These are phyloP conservation scores for Beauveria sp. DNA, from an alignment of 2,329 filamentous ascomycete species.

Conservation along the genomic window DNA sequence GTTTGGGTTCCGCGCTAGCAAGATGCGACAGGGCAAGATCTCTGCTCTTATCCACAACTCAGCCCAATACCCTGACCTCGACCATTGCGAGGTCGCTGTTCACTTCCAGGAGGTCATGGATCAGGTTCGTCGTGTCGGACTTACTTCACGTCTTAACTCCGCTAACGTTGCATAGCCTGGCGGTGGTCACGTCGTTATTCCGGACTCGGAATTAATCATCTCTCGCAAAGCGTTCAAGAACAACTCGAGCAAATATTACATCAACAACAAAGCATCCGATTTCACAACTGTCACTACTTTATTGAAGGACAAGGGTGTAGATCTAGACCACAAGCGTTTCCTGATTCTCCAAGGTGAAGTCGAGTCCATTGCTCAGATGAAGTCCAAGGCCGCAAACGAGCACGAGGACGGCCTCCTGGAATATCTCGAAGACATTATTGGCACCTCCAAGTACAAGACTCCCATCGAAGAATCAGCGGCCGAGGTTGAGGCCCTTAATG, in stretches of 20 bases:
- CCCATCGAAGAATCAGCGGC: slow-evolving; percentile 90
- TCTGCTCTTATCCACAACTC: slow-evolving; percentile 98
- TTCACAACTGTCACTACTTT: slow-evolving; percentile 88
- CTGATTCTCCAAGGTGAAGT: slow-evolving; percentile 96
- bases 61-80: slow-evolving; percentile 73
- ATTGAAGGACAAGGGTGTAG: slow-evolving; percentile 79
- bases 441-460: slow-evolving; percentile 95
- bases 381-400: slow-evolving; percentile 87
- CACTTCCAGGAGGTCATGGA: slow-evolving; percentile 96
- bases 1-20: slow-evolving; percentile 98
- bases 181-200: slow-evolving; percentile 68
- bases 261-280: slow-evolving; percentile 81
- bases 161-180: slow-evolving; percentile 45
- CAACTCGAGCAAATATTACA: slow-evolving; percentile 97
- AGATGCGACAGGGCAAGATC: slow-evolving; percentile 98
- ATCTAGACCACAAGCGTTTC: slow-evolving; percentile 97
- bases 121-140: slow-evolving; percentile 40
- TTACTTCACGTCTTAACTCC: not conserved
- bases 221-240: slow-evolving; percentile 94
- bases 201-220: slow-evolving; percentile 77
- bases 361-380: slow-evolving; percentile 99
- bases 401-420: slow-evolving; percentile 94
- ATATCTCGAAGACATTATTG: slow-evolving; percentile 97
- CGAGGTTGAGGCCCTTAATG: slow-evolving; percentile 87
- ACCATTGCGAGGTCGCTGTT: slow-evolving; percentile 91